Evolutionary conservation across 805 yeast species (phyloP).

Genomic region (Yamadazyma takamatsuzukensis): DNA sequence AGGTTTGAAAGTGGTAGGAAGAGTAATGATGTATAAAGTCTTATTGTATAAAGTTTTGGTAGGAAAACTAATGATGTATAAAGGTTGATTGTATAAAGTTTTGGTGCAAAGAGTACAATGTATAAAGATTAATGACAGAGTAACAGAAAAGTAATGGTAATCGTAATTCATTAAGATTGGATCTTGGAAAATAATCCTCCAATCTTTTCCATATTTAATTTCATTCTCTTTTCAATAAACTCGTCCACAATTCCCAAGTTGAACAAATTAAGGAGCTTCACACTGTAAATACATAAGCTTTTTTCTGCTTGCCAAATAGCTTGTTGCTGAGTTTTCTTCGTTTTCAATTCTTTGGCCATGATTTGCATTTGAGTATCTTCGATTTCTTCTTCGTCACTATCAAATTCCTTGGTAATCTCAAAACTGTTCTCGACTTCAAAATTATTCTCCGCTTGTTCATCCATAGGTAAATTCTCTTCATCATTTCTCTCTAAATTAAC

Average conservation of each 20-base stretch:
- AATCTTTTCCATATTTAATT: constrained; percentile 30
- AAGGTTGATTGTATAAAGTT: too few relatives aligned
- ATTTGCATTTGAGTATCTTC: constrained; percentile 3
- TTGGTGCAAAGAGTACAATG: too few relatives aligned
- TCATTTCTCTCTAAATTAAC: constrained; percentile 48
- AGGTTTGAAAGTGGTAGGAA: constrained; percentile 3
- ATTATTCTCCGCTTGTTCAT: constrained; percentile 2
- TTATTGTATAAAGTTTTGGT: too few relatives aligned
- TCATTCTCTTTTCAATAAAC: constrained; percentile 26
- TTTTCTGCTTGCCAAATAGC: constrained; percentile 36
- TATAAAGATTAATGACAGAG: not conserved
- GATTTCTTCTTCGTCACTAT: constrained; percentile 10
- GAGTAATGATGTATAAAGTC: not conserved
- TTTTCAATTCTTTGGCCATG: constrained; percentile 1
- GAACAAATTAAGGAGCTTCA: constrained; percentile 35
- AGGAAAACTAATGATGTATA: too few relatives aligned
- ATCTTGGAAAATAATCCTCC: constrained; percentile 28
- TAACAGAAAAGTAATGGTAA: not conserved
- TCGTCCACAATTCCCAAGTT: constrained; percentile 29
- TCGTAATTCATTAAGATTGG: not conserved
- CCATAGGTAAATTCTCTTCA: constrained; percentile 44
- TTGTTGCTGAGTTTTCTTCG: constrained; percentile 4
- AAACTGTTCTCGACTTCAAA: constrained; percentile 8
- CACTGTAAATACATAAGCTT: constrained; percentile 37
- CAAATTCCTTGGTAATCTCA: constrained; percentile 11